A percentile compares a stretch with the other conserved stretches of the same genome.
Evolutionary conservation across 495 filamentous ascomycete species (phyloP).

Genomic region (Penicillium steckii): DNA sequence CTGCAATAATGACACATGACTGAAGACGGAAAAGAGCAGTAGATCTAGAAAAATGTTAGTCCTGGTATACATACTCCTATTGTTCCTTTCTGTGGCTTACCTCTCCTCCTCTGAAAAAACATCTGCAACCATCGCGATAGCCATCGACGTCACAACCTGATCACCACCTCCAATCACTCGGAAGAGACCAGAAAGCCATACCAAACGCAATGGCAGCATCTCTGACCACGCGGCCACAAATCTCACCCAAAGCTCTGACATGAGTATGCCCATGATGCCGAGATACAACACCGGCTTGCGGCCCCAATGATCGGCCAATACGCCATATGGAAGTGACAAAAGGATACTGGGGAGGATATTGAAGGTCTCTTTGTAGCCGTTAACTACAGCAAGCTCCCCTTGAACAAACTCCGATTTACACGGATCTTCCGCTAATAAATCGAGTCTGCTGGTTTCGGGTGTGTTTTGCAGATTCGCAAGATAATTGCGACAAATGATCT

Average conservation of each 20-base stretch:
- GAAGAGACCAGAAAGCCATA: conserved; percentile 31
- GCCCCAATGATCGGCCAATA: conserved; percentile 42
- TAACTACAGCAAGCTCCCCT: conserved; percentile 41
- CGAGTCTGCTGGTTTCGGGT: background rate
- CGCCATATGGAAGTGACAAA: conserved; percentile 32
- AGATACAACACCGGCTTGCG: conserved; percentile 42
- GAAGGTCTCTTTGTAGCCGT: conserved; percentile 40
- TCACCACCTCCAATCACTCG: conserved; percentile 33
- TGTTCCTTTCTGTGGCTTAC: conserved; percentile 11
- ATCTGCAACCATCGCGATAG: conserved; percentile 32
- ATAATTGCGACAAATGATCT: conserved; percentile 40
- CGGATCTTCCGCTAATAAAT: conserved; percentile 2
- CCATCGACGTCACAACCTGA: conserved; percentile 16
- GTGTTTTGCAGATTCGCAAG: conserved; percentile 7
- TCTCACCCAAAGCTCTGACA: conserved; percentile 33
- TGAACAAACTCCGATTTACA: conserved; percentile 46
- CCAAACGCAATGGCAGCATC: conserved; percentile 29
- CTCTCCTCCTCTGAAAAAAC: conserved; percentile 33
- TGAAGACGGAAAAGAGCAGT: conserved; percentile 28
- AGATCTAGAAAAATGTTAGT: conserved; percentile 14
- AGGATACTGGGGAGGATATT: conserved; percentile 39
- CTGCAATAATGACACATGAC: conserved; percentile 19
- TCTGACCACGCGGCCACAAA: conserved; percentile 30
- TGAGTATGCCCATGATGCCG: conserved; percentile 29
- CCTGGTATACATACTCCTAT: too few species aligned